Evolutionary conservation across 2,329 filamentous ascomycete species (phyloP).

Genomic region (Aspergillus niger): DNA sequence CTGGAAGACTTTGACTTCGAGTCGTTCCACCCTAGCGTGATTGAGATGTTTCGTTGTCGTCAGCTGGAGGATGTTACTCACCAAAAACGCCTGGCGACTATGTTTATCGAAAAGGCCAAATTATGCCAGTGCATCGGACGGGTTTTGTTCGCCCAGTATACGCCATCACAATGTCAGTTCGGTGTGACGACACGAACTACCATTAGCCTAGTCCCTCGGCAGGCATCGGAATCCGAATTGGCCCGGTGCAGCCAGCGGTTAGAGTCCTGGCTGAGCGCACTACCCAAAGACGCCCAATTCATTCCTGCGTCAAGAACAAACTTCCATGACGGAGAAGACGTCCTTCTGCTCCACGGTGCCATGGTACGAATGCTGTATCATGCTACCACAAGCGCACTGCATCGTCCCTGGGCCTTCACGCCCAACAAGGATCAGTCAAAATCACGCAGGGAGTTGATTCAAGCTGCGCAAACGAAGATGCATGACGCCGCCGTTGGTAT

Average conservation of each 20-base stretch:
- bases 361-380: constrained; percentile 88
- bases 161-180: constrained; percentile 77
- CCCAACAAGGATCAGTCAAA: constrained; percentile 49
- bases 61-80: constrained; percentile 67
- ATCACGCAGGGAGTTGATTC: constrained; percentile 60
- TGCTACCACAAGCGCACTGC: constrained; percentile 83
- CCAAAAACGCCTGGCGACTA: constrained; percentile 73
- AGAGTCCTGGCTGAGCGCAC: constrained; percentile 68
- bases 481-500: constrained; percentile 80
- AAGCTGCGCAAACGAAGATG: constrained; percentile 73
- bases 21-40: constrained; percentile 64
- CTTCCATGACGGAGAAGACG: constrained; percentile 52
- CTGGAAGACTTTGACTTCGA: constrained; percentile 77
- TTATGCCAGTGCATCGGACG: constrained; percentile 82
- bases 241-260: constrained; percentile 74
- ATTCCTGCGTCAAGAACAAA: constrained; percentile 62
- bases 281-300: constrained; percentile 72
- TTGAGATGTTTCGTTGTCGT: constrained; percentile 67
- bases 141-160: constrained; percentile 84
- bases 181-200: constrained; percentile 65
- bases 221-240: constrained; percentile 74
- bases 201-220: constrained; percentile 84
- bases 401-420: constrained; percentile 80
- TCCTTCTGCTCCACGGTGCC: constrained; percentile 69
- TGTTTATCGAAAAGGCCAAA: constrained; percentile 87